Percentiles rank a stretch among this genome's conserved stretches.
These are phyloP conservation scores for Ophiostoma sp. DNA, from an alignment of 2,329 filamentous ascomycete species.

Conservation along the genomic window DNA sequence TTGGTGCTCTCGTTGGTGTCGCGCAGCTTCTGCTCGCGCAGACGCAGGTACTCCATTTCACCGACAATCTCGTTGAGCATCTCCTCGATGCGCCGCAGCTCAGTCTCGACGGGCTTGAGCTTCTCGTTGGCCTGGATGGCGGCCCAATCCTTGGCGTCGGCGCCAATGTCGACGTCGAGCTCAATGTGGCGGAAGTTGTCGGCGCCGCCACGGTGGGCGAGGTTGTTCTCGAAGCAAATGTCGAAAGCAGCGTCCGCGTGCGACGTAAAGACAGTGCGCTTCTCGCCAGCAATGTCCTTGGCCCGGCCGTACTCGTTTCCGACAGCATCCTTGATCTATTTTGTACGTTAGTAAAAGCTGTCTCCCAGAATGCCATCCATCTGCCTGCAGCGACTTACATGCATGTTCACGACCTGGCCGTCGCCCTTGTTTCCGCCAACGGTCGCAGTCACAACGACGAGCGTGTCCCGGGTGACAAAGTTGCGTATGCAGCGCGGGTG, in stretches of 20 bases:
- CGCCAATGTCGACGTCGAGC: conserved; percentile 93
- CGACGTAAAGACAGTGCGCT: conserved; percentile 90
- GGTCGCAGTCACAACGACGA: conserved; percentile 93
- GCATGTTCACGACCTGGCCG: conserved; percentile 90
- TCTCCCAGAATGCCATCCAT: neutral
- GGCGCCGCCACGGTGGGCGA: conserved; percentile 47
- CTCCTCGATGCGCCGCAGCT: conserved; percentile 90
- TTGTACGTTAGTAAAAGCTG: neutral
- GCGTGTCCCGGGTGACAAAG: conserved; percentile 86
- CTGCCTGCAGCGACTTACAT: conserved; percentile 58
- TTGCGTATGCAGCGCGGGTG: conserved; percentile 91
- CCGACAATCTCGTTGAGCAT: conserved; percentile 81
- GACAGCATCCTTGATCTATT: conserved; percentile 87
- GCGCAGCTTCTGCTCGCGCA: conserved; percentile 88
- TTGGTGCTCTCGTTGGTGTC: conserved; percentile 99
- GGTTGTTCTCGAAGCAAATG: conserved; percentile 89
- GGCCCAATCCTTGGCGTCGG: conserved; percentile 97
- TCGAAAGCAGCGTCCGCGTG: conserved; percentile 91
- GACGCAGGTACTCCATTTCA: conserved; percentile 95
- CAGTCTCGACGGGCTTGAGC: conserved; percentile 94
- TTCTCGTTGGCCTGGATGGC: conserved; percentile 96
- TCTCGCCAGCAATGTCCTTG: conserved; percentile 88
- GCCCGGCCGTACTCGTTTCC: conserved; percentile 95
- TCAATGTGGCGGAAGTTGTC: conserved; percentile 71
- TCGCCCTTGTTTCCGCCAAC: conserved; percentile 84